phyloP scores from a whole-genome alignment of 1,284 basidiomycete genomes.

The Marasmius sp. region DNA sequence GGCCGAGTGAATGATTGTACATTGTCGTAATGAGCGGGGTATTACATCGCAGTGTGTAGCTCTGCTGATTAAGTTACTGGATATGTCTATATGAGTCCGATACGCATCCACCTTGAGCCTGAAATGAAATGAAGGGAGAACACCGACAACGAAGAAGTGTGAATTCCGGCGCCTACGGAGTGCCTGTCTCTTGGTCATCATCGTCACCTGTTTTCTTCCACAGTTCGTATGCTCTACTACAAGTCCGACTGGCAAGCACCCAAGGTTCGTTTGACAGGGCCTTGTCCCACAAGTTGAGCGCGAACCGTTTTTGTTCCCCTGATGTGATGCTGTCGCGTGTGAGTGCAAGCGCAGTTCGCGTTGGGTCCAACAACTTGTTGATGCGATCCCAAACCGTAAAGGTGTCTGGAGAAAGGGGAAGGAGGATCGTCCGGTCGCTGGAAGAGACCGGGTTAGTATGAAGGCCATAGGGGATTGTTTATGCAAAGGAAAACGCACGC shows the following conservation, averaged over 20 bases:
- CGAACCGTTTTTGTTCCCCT: constrained; percentile 53
- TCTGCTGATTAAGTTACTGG: no score
- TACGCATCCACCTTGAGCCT: not conserved
- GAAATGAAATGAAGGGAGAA: not conserved
- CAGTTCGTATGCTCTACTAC: constrained; percentile 44
- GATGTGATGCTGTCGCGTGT: constrained; percentile 47
- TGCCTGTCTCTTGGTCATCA: constrained; percentile 32
- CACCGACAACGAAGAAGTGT: not conserved
- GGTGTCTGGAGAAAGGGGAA: not conserved
- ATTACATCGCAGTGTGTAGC: no score
- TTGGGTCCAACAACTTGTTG: constrained; percentile 47
- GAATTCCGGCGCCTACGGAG: not conserved
- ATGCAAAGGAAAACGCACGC: constrained; percentile 29
- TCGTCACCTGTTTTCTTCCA: constrained; percentile 47
- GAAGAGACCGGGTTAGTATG: constrained; percentile 40
- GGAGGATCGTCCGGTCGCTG: constrained; percentile 21
- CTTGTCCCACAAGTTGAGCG: constrained; percentile 51
- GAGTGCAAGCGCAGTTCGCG: constrained; percentile 44
- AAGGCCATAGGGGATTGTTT: constrained; percentile 17
- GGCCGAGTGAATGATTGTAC: no score
- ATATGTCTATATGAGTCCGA: not conserved
- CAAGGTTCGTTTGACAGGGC: constrained; percentile 53
- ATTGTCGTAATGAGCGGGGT: no score
- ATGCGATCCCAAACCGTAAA: constrained; percentile 46
- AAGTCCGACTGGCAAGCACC: constrained; percentile 47